These are phyloP conservation scores for Ophiosphaerella herpotricha DNA, from an alignment of 2,329 filamentous ascomycete species.

Conservation along the genomic window DNA sequence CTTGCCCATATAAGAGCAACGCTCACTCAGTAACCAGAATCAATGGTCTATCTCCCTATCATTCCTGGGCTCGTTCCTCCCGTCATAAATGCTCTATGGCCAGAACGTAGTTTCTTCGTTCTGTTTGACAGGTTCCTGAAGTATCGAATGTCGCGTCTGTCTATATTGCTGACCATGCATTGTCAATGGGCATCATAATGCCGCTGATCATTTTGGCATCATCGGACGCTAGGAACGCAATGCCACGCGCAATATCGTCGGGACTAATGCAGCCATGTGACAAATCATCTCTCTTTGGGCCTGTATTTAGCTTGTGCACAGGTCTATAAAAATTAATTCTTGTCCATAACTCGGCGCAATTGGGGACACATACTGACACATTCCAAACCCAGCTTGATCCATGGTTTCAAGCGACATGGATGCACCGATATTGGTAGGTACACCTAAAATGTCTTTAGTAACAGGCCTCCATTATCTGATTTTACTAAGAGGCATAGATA, in stretches of 20 bases:
- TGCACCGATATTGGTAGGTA: constrained; percentile 22
- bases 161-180: constrained; percentile 26
- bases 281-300: background rate
- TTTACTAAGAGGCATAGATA: too few relatives aligned
- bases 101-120: too few relatives aligned
- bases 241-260: constrained; percentile 22
- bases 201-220: constrained; percentile 26
- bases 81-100: too few relatives aligned
- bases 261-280: constrained; percentile 6
- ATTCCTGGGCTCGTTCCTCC: too few relatives aligned
- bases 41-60: too few relatives aligned
- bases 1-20: too few relatives aligned
- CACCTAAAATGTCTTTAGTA: background rate
- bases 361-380: constrained; percentile 10
- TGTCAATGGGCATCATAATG: constrained; percentile 24
- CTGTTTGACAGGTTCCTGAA: too few relatives aligned
- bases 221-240: constrained; percentile 25
- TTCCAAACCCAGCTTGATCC: constrained; percentile 11
- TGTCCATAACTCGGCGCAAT: background rate
- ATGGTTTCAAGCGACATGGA: constrained; percentile 14
- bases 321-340: constrained; percentile 1
- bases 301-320: background rate
- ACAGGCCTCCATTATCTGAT: background rate
- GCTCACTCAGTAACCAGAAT: too few relatives aligned
- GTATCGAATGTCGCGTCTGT: too few relatives aligned